Base-by-base conservation (phyloP, 495 filamentous ascomycete genomes). In the Penicillium cinerascens region DNA sequence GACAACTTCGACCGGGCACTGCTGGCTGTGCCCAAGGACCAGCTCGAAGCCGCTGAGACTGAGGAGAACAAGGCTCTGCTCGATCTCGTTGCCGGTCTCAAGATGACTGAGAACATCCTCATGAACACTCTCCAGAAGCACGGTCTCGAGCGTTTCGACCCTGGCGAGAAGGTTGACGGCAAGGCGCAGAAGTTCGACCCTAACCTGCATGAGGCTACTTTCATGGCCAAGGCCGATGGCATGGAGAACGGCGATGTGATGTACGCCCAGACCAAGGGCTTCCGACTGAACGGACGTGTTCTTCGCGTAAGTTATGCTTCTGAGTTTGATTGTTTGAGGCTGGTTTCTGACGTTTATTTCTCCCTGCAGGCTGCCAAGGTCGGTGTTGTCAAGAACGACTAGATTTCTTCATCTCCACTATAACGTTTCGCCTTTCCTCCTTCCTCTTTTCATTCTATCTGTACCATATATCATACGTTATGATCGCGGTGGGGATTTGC, bases 1-100 rank as follows among this genome's bases (percentile, higher is more conserved):
- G 93, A 98, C 77, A 98, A 97, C 79, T 84, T 98, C 45, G 93
- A 98, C 71, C 89, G 91, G 54, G 93, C 93, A 42, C 81, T 98
- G 36, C 59, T 75, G 44, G 87, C 83, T 49, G 93, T 97, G 47
- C 85, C 90, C 38, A 63, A 79, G 39, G 86, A 88, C 22, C 86
- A 86, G 70, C 79, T 95, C 55, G 71, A 67, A 17, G 61, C 79
- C 37, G 40, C 70, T 11, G 67, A 70, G 37, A 57, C 62, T 20
- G 74, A 76, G 27, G 56, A 53, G 35, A 74, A 81, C 63, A 77
- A 84, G 66, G 89, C 91, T 49, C 81, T 98, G 3, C 76, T 82
- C 36, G 88, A 85, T 57, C 80, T 98, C 43, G 87, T 95, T 65
- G 83, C 88, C 41, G 93, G 93, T 47, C 74, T 98, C 54, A 87